Conservation (phyloP, 2,329 filamentous ascomycete species). For the Atkinsonella hypoxylon region DNA sequence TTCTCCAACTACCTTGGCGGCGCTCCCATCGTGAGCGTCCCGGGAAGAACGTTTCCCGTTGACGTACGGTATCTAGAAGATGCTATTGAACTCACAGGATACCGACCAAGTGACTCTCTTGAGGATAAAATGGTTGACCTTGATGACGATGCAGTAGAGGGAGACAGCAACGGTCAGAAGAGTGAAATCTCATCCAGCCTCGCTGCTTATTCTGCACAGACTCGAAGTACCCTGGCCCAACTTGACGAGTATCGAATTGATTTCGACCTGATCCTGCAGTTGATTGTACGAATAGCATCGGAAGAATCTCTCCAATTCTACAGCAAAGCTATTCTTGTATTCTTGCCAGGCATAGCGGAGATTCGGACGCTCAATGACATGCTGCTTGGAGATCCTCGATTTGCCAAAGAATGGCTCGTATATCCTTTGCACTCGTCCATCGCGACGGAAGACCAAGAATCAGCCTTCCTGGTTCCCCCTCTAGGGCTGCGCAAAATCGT, state of each 20-base stretch:
- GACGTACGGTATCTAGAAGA: conserved; percentile 83
- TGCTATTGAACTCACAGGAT: conserved; percentile 77
- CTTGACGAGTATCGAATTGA: conserved; percentile 90
- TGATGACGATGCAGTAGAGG: conserved; percentile 46
- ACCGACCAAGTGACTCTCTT: conserved; percentile 35
- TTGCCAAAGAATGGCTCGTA: conserved; percentile 68
- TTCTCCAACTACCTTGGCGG: conserved; percentile 82
- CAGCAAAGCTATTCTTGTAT: conserved; percentile 88
- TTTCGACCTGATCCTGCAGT: conserved; percentile 69
- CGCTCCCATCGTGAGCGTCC: conserved; percentile 80
- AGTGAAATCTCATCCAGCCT: conserved; percentile 53
- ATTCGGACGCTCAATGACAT: conserved; percentile 83
- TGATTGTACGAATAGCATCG: conserved; percentile 65
- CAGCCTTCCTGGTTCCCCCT: conserved; percentile 78
- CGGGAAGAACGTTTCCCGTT: conserved; percentile 88
- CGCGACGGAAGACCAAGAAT: conserved; percentile 90
- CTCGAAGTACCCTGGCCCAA: conserved; percentile 59
- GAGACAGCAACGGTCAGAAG: conserved; percentile 38
- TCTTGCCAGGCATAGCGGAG: conserved; percentile 88
- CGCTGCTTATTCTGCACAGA: conserved; percentile 62
- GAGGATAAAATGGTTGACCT: conserved; percentile 47
- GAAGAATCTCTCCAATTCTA: conserved; percentile 54
- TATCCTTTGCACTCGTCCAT: conserved; percentile 91
- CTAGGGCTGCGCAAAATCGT: conserved; percentile 82
- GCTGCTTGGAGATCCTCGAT: conserved; percentile 63